Percentiles rank a stretch among this genome's conserved stretches.
These are phyloP conservation scores for Graphilbum fragrans DNA, from an alignment of 2,329 filamentous ascomycete species.

Conservation along the genomic window DNA sequence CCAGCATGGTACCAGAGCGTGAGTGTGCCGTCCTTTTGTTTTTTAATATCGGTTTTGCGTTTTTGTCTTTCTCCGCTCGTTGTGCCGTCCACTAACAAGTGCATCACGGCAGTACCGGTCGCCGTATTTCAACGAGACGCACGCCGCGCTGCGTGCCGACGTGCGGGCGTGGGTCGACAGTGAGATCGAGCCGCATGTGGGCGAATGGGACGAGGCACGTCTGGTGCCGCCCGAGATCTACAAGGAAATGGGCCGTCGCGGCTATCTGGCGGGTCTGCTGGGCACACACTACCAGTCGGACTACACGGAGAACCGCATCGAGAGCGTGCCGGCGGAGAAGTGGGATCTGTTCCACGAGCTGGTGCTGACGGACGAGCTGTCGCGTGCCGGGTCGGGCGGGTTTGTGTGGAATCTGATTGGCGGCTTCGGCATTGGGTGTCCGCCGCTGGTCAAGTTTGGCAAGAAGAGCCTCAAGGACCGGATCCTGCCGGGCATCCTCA, in stretches of 20 bases:
- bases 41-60: constrained; percentile 5
- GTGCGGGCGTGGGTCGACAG: constrained; percentile 84
- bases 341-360: constrained; percentile 99
- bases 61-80: neutral
- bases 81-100: neutral
- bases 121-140: constrained; percentile 90
- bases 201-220: constrained; percentile 95
- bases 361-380: constrained; percentile 88
- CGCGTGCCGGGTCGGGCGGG: constrained; percentile 76
- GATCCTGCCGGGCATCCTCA: constrained; percentile 77
- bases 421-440: constrained; percentile 91
- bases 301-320: constrained; percentile 58
- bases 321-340: constrained; percentile 71
- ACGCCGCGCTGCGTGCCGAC: constrained; percentile 82
- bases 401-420: constrained; percentile 96
- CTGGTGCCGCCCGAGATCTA: constrained; percentile 81
- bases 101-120: constrained; percentile 64
- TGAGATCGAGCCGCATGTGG: constrained; percentile 81
- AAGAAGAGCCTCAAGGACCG: constrained; percentile 74
- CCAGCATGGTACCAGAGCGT: constrained; percentile 92
- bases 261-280: constrained; percentile 85
- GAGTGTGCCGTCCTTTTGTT: constrained; percentile 23
- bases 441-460: constrained; percentile 85
- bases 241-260: constrained; percentile 86
- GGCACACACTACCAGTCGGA: constrained; percentile 72